These are phyloP conservation scores for Chalaropsis ovoidea DNA, from an alignment of 2,329 filamentous ascomycete species.

Conservation along the genomic window DNA sequence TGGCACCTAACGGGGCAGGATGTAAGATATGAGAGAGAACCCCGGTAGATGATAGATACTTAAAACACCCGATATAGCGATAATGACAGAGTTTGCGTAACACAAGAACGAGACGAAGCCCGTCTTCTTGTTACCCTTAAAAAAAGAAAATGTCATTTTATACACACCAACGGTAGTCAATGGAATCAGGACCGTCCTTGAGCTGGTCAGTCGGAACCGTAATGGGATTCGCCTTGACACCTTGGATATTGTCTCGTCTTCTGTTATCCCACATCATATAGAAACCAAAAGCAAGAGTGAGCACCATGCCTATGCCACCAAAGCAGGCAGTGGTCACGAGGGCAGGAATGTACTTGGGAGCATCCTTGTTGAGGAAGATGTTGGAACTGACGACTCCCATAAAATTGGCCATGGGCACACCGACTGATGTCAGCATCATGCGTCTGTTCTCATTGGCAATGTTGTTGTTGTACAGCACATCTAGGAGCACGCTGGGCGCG, in stretches of 20 bases:
- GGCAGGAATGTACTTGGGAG: constrained; percentile 56
- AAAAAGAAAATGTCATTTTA: constrained; percentile 25
- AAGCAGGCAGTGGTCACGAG: constrained; percentile 56
- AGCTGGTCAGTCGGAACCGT: constrained; percentile 44
- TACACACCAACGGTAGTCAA: constrained; percentile 45
- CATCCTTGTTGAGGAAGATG: constrained; percentile 55
- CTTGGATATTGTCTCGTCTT: constrained; percentile 45
- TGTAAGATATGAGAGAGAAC: background rate
- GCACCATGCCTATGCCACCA: constrained; percentile 48
- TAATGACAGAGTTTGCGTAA: background rate
- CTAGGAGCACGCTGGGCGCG: constrained; percentile 61
- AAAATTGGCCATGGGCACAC: constrained; percentile 63
- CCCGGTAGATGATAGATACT: background rate
- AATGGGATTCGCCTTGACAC: constrained; percentile 37
- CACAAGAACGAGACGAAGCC: background rate
- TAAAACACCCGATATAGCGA: background rate
- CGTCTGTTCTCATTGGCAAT: constrained; percentile 65
- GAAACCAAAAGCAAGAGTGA: constrained; percentile 45
- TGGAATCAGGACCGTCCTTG: constrained; percentile 39
- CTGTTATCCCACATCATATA: constrained; percentile 52
- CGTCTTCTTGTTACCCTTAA: too few relatives aligned
- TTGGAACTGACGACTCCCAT: constrained; percentile 63
- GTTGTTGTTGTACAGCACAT: constrained; percentile 67
- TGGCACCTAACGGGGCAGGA: constrained; percentile 18
- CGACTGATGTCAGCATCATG: constrained; percentile 58